Conservation (phyloP, 2,329 filamentous ascomycete species). For the Dothistroma pini region DNA sequence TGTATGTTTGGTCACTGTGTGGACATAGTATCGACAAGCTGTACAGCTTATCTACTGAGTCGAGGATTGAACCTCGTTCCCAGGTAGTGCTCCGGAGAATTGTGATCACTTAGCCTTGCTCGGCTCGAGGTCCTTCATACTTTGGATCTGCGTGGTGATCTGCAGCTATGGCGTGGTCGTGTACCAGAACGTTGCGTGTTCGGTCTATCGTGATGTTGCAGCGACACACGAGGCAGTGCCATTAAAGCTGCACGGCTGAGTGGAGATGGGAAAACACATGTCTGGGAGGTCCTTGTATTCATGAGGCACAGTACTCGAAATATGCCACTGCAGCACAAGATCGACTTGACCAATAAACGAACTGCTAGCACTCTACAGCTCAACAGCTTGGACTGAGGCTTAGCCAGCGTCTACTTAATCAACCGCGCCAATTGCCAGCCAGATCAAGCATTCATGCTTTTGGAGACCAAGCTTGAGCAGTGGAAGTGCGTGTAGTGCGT, state of each 20-base stretch:
- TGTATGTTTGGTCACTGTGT: background rate
- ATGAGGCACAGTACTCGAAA: background rate
- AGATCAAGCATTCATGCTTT: background rate
- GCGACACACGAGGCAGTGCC: too few relatives aligned
- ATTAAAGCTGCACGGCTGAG: background rate
- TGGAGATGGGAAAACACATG: background rate
- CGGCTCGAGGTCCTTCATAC: background rate
- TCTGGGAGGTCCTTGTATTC: background rate
- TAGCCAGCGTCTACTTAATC: background rate
- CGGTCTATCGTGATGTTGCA: background rate
- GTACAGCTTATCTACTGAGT: background rate
- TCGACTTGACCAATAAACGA: too few relatives aligned
- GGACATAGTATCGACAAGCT: background rate
- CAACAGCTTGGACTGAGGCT: background rate
- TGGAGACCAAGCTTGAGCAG: background rate
- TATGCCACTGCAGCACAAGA: background rate
- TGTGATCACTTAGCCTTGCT: background rate
- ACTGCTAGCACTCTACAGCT: too few relatives aligned
- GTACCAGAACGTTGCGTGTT: background rate
- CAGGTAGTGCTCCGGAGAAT: background rate
- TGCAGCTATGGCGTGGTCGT: background rate
- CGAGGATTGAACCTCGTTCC: background rate
- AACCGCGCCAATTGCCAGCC: background rate
- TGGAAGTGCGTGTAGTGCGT: background rate
- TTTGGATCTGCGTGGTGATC: background rate